Conservation (phyloP, 2,329 filamentous ascomycete species). For the Calonectria montana region DNA sequence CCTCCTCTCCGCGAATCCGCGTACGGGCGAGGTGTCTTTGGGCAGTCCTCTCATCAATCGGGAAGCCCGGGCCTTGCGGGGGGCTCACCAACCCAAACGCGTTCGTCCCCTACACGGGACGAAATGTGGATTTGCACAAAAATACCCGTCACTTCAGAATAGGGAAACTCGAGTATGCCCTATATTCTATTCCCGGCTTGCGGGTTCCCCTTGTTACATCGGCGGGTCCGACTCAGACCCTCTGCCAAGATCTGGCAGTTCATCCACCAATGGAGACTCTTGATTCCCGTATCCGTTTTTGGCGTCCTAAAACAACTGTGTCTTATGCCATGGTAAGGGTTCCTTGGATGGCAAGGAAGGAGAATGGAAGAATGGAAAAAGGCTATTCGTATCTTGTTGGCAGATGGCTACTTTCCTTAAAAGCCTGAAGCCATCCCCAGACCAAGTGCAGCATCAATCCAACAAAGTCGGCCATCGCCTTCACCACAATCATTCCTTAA, state of each 20-base stretch:
- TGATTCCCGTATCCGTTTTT: not conserved
- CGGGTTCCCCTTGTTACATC: not conserved
- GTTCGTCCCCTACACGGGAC: not conserved
- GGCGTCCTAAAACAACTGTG: not conserved
- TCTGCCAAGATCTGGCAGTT: not conserved
- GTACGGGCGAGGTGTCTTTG: not conserved
- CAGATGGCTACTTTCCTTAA: not conserved
- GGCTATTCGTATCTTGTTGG: not conserved
- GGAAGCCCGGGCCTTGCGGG: not conserved
- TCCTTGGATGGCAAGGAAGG: not conserved
- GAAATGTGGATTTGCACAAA: not conserved
- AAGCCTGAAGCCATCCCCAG: not conserved
- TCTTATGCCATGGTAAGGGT: not conserved
- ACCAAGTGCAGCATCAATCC: not conserved
- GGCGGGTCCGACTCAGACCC: not conserved
- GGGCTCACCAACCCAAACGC: not conserved
- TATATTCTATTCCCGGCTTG: not conserved
- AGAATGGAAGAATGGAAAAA: not conserved
- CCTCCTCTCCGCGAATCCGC: not conserved
- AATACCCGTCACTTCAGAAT: not conserved
- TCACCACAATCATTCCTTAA: not conserved
- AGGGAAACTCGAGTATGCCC: not conserved
- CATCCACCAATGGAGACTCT: not conserved
- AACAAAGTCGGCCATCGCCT: not conserved
- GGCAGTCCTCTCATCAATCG: not conserved